These are phyloP conservation scores for Colletotrichum acutatum DNA, from an alignment of 2,329 filamentous ascomycete genomes.

Conservation along the genomic window DNA sequence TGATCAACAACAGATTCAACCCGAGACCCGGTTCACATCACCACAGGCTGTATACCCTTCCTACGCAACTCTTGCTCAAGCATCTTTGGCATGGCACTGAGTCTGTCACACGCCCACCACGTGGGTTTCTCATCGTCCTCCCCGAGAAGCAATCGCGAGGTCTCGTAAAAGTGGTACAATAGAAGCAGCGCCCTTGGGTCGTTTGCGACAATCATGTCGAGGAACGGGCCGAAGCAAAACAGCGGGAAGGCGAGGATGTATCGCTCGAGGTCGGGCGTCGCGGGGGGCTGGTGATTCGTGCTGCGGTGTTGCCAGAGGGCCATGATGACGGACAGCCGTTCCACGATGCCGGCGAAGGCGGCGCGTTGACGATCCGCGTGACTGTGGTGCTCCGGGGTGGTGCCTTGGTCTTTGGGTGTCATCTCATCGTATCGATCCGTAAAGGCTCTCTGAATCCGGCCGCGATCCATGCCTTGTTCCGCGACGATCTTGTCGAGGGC, in stretches of 20 bases:
- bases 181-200: constrained; percentile 43
- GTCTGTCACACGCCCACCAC: constrained; percentile 42
- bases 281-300: background rate
- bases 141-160: constrained; percentile 37
- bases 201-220: constrained; percentile 37
- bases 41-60: background rate
- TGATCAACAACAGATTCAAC: background rate
- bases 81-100: constrained; percentile 36
- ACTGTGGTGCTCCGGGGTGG: too few relatives aligned
- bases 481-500: constrained; percentile 35
- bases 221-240: constrained; percentile 41
- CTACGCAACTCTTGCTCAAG: background rate
- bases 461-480: constrained; percentile 35
- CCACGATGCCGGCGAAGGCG: constrained; percentile 38
- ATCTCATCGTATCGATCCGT: constrained; percentile 39
- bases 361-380: constrained; percentile 16
- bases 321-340: constrained; percentile 36
- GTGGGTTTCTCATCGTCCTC: background rate
- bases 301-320: constrained; percentile 8
- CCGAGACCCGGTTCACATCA: background rate
- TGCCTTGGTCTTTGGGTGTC: too few relatives aligned
- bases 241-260: constrained; percentile 43
- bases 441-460: constrained; percentile 33
- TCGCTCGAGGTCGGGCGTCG: constrained; percentile 38
- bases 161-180: constrained; percentile 42